Conservation (phyloP, 495 filamentous ascomycete species). For the Halenospora varia region DNA sequence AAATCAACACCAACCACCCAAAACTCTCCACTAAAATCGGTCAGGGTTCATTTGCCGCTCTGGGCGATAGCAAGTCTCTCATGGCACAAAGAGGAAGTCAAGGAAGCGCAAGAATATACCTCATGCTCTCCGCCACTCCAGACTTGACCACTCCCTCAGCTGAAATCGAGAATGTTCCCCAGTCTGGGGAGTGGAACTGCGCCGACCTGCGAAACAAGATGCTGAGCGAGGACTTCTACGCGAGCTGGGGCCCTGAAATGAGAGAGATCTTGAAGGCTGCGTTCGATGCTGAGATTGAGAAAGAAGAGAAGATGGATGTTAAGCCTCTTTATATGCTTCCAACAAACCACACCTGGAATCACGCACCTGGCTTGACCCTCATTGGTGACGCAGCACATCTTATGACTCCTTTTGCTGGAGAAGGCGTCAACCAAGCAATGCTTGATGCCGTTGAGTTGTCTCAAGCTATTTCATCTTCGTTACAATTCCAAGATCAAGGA, state of each 20-base stretch:
- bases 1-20: slow-evolving; percentile 33
- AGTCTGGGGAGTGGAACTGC: too few relatives aligned
- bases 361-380: slow-evolving; percentile 43
- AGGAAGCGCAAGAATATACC: slow-evolving; percentile 37
- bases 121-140: slow-evolving; percentile 2
- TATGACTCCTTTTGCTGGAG: slow-evolving; percentile 59
- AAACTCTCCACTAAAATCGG: slow-evolving; percentile 38
- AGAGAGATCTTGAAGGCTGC: slow-evolving; percentile 3
- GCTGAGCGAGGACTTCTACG: background rate
- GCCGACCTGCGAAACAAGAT: too few relatives aligned
- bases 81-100: slow-evolving; percentile 43
- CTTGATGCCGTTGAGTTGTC: slow-evolving; percentile 54
- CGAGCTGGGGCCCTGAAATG: slow-evolving; percentile 2
- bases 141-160: too few relatives aligned
- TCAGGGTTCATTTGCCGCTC: slow-evolving; percentile 40
- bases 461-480: slow-evolving; percentile 16
- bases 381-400: slow-evolving; percentile 62
- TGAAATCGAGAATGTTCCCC: background rate
- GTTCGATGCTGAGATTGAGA: slow-evolving; percentile 21
- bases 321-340: slow-evolving; percentile 45
- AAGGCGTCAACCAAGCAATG: slow-evolving; percentile 57
- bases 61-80: slow-evolving; percentile 34
- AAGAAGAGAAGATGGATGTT: slow-evolving; percentile 4
- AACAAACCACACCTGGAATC: slow-evolving; percentile 45
- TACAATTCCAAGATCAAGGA: background rate